Conservation (phyloP, 495 filamentous ascomycete species). For the Staphylotrichum longicolle region DNA sequence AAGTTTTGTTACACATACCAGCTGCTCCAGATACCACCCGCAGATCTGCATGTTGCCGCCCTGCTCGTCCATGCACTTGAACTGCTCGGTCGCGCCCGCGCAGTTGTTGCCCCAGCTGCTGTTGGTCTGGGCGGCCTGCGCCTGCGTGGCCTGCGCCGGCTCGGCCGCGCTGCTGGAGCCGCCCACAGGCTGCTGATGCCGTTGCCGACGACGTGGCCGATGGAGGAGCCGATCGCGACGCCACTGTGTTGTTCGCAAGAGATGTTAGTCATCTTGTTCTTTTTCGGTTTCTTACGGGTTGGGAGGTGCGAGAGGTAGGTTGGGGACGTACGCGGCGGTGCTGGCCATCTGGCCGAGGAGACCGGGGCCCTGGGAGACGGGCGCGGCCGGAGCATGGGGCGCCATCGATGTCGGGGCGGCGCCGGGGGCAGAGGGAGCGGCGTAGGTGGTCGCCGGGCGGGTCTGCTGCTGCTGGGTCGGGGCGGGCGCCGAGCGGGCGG, state of each 20-base stretch:
- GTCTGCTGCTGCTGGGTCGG: slow-evolving; percentile 59
- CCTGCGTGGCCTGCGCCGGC: slow-evolving; percentile 44
- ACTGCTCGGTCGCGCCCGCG: slow-evolving; percentile 72
- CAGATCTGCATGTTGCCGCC: slow-evolving; percentile 91
- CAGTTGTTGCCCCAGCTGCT: slow-evolving; percentile 66
- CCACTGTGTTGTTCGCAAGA: slow-evolving; percentile 54
- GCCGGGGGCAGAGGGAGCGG: slow-evolving; percentile 45
- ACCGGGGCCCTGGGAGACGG: slow-evolving; percentile 60
- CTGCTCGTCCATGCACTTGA: slow-evolving; percentile 95
- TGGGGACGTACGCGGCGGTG: slow-evolving; percentile 69
- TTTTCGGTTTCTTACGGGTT: not conserved
- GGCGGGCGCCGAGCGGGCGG: slow-evolving; percentile 58
- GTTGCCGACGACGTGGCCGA: slow-evolving; percentile 93
- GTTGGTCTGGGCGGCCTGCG: slow-evolving; percentile 38
- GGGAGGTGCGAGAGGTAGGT: slow-evolving; percentile 11
- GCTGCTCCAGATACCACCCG: slow-evolving; percentile 95
- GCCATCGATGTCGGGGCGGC: slow-evolving; percentile 51
- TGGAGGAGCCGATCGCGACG: slow-evolving; percentile 90
- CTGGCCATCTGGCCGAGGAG: slow-evolving; percentile 84
- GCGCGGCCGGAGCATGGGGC: slow-evolving; percentile 23
- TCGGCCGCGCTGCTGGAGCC: slow-evolving; percentile 65
- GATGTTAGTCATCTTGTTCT: slow-evolving; percentile 18
- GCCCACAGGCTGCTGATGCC: slow-evolving; percentile 81
- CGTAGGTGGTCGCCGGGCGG: slow-evolving; percentile 64
- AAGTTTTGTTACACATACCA: slow-evolving; percentile 33